Conservation (phyloP, 1,284 basidiomycete species). For the Schizophyllum amplum region DNA sequence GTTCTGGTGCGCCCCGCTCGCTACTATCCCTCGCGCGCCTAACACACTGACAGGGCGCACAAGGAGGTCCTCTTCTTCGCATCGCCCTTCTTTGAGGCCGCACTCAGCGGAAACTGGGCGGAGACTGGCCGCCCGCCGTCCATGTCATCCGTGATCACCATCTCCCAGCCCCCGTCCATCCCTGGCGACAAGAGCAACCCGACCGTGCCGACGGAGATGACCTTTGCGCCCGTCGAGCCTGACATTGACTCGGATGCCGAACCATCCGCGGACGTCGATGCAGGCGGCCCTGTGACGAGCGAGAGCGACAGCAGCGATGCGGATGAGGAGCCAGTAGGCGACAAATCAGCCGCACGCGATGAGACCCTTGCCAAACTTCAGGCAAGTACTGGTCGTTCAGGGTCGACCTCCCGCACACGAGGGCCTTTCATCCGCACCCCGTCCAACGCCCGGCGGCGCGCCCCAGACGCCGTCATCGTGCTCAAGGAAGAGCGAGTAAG, state of each 20-base stretch:
- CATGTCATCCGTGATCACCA: conserved; percentile 74
- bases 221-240: conserved; percentile 41
- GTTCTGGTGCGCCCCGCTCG: conserved; percentile 55
- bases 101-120: conserved; percentile 73
- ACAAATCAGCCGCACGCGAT: conserved; percentile 29
- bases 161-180: conserved; percentile 59
- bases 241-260: conserved; percentile 40
- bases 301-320: conserved; percentile 29
- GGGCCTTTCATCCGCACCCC: conserved; percentile 20
- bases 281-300: conserved; percentile 21
- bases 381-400: conserved; percentile 9
- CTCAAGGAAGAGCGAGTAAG: conserved; percentile 74
- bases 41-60: conserved; percentile 53
- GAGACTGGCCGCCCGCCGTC: conserved; percentile 66
- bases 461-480: conserved; percentile 70
- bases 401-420: neutral
- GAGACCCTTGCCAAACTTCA: conserved; percentile 43
- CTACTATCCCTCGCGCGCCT: conserved; percentile 2
- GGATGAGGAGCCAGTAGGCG: conserved; percentile 18
- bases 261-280: conserved; percentile 17
- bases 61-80: conserved; percentile 80
- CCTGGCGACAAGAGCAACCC: conserved; percentile 36
- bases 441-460: conserved; percentile 32
- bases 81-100: conserved; percentile 81
- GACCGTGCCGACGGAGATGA: conserved; percentile 42